These are phyloP conservation scores for Moesziomyces aphidis DNA, from an alignment of 1,284 basidiomycete genomes.

Conservation along the genomic window DNA sequence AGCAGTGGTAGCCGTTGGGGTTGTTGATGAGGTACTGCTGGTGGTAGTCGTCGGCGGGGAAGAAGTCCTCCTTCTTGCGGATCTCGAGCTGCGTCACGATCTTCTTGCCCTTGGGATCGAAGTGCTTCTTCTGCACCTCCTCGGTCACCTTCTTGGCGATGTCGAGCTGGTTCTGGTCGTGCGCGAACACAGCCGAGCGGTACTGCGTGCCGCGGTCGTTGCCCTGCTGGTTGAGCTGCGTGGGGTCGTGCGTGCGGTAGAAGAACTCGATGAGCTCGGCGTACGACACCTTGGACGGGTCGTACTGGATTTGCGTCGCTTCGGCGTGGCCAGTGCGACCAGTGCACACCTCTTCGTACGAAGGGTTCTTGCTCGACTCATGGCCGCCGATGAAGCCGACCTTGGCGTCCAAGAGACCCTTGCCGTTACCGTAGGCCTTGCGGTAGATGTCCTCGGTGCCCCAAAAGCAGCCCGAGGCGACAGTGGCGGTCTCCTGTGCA, in stretches of 20 bases:
- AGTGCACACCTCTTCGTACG: slow-evolving; percentile 78
- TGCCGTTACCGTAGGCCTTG: slow-evolving; percentile 63
- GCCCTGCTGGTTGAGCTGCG: slow-evolving; percentile 71
- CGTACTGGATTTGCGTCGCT: slow-evolving; percentile 85
- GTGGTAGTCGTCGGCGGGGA: slow-evolving; percentile 64
- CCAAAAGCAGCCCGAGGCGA: slow-evolving; percentile 66
- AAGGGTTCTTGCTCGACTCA: slow-evolving; percentile 64
- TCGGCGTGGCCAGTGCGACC: slow-evolving; percentile 91
- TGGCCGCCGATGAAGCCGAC: slow-evolving; percentile 64
- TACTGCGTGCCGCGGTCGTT: slow-evolving; percentile 74
- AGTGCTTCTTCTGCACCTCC: slow-evolving; percentile 85
- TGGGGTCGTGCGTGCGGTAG: slow-evolving; percentile 89
- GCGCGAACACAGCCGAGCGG: slow-evolving; percentile 89
- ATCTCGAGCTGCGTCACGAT: slow-evolving; percentile 76
- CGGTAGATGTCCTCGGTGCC: slow-evolving; percentile 65
- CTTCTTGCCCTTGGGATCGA: slow-evolving; percentile 74
- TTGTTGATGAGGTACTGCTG: slow-evolving; percentile 64
- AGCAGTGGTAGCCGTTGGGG: slow-evolving; percentile 63
- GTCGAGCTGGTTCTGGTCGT: slow-evolving; percentile 79
- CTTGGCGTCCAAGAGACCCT: slow-evolving; percentile 59
- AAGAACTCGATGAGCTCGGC: slow-evolving; percentile 78
- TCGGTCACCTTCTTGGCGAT: slow-evolving; percentile 83
- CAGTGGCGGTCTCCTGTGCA: slow-evolving; percentile 46
- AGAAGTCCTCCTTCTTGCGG: slow-evolving; percentile 32
- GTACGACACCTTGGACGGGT: slow-evolving; percentile 80